These are phyloP conservation scores for Pythium dissimile DNA, from an alignment of 352 stramenopile genomes.

Conservation along the genomic window DNA sequence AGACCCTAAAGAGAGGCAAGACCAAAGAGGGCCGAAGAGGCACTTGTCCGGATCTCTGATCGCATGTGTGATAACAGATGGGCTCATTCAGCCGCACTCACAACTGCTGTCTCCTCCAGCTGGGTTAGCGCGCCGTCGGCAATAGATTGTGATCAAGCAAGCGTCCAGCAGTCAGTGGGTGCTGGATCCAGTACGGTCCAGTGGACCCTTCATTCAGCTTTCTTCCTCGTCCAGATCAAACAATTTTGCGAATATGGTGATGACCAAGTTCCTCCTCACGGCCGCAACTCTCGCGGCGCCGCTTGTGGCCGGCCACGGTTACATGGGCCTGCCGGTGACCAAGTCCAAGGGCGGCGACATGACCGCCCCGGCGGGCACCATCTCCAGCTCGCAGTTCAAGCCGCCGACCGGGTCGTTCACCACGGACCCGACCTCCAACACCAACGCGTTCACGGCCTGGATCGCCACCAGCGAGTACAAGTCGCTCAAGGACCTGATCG, in stretches of 20 bases:
- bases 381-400: neutral
- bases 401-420: constrained; percentile 4
- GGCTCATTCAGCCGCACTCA: too few species aligned
- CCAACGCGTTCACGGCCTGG: constrained; percentile 5
- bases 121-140: too few species aligned
- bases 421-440: neutral
- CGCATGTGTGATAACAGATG: constrained; percentile 6
- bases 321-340: constrained; percentile 4
- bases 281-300: constrained; percentile 6
- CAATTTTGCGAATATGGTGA: constrained; percentile 2
- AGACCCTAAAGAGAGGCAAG: too few species aligned
- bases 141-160: too few species aligned
- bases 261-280: constrained; percentile 6
- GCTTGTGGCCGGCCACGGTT: constrained; percentile 13
- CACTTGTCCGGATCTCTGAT: too few species aligned
- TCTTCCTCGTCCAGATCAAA: constrained; percentile 8
- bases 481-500: constrained; percentile 16
- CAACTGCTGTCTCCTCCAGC: too few species aligned
- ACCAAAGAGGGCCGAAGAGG: too few species aligned
- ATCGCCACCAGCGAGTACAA: constrained; percentile 16
- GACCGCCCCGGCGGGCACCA: neutral
- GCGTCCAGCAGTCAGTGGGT: neutral
- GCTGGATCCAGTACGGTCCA: neutral
- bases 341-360: neutral
- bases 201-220: constrained; percentile 2